Evolutionary conservation across 768 basidiomycete genomes (phyloP), one percentile per base, ranked within the genome.

Genomic region (Lyophyllum semitale): DNA sequence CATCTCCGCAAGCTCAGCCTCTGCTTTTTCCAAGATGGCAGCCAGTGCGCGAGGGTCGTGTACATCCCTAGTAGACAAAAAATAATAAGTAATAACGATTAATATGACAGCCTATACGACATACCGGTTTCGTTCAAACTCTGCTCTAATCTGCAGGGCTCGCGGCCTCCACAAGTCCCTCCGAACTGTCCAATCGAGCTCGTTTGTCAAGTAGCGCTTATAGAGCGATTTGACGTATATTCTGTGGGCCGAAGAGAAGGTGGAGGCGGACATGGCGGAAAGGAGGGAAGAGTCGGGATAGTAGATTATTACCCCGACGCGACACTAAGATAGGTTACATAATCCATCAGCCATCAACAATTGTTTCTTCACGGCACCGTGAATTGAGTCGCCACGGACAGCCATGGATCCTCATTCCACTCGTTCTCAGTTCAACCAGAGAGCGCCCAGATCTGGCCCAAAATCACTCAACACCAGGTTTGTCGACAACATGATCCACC

Each of bases 81-180:
- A 33, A 26, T 46, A 32, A 42, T 57, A 18, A 58, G 52, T 55
- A n/a, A 50, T 7, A 27, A n/a, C 4, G 9, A 22, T 33, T 13
- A 23, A 26, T 41, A 23, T 51, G 40, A 44, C 26, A 35, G 32
- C 17, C 38, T 57, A 8, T 9, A 18, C 58, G 48, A 75, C 82
- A 55, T 68, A 92, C 93, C 94, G 84, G 80, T 98, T 94, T 62
- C 81, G 75, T 77, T 98, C 96, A 69, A 98, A 98, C 69, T 93
- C 84, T 57, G 95, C 95, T 59, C 96, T 77, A 60, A 98, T 92
- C 70, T 88, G 77, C 63, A 95, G 72, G 12, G 95, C 95, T 71
- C 88, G 83, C 53, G 78, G 80, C 57, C 95, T 83, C 93, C 93
- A 98, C 1, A 93, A 67, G 65, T 94, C 90, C 51, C 95, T 78